Conservation (phyloP, 2,329 filamentous ascomycete species). For the Nemania sp. region DNA sequence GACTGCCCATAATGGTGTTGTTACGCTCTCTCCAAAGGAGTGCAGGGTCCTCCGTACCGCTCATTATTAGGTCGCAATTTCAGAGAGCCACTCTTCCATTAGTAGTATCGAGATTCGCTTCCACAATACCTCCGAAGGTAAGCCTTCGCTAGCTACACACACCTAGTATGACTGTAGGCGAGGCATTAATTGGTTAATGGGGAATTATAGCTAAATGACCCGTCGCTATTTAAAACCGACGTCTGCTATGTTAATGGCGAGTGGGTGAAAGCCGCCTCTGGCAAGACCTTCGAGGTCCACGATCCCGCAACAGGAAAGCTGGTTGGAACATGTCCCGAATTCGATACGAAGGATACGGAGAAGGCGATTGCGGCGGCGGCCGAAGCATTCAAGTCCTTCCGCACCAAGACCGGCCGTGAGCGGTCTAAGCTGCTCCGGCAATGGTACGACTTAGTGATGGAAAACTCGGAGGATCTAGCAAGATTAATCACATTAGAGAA, state of each 20-base stretch:
- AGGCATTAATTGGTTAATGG: neutral
- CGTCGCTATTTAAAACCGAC: constrained; percentile 81
- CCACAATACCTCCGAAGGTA: constrained; percentile 38
- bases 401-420: constrained; percentile 72
- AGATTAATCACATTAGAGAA: constrained; percentile 89
- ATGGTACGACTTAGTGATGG: constrained; percentile 81
- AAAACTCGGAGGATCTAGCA: constrained; percentile 79
- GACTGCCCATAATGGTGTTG: constrained; percentile 33
- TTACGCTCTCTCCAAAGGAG: constrained; percentile 33
- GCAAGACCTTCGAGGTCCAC: constrained; percentile 87
- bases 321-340: constrained; percentile 85
- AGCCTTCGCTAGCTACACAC: neutral
- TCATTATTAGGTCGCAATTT: constrained; percentile 35
- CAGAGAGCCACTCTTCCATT: constrained; percentile 38
- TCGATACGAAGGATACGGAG: constrained; percentile 75
- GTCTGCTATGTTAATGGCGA: constrained; percentile 87
- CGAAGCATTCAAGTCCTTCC: constrained; percentile 72
- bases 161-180: neutral
- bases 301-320: constrained; percentile 81
- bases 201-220: constrained; percentile 67
- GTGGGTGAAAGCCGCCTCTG: constrained; percentile 84
- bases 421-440: constrained; percentile 73
- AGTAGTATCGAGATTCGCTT: constrained; percentile 35
- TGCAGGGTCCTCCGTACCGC: constrained; percentile 28
- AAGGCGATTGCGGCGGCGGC: constrained; percentile 82